A percentile compares a stretch with the other conserved stretches of the same genome.
phyloP scores from a whole-genome alignment of 768 basidiomycete genomes.

The Pleurotus eryngii region DNA sequence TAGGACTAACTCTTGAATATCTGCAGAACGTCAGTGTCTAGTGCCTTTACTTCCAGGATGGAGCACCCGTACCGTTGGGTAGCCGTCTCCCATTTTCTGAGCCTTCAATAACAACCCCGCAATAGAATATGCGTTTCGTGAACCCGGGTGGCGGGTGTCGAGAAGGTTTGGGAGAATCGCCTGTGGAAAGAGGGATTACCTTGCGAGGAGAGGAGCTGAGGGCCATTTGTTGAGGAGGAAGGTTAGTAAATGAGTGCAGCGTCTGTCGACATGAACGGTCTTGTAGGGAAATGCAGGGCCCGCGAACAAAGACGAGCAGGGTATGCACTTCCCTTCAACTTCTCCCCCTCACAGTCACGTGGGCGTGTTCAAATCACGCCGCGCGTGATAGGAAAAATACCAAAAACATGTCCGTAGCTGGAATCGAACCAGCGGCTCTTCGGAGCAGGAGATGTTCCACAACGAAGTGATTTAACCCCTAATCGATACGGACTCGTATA shows the following conservation, averaged over 20 bases:
- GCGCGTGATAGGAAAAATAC: not conserved
- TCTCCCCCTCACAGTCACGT: not conserved
- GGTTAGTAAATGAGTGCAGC: conserved; percentile 7
- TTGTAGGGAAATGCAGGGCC: not conserved
- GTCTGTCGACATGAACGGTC: conserved; percentile 4
- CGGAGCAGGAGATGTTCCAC: conserved; percentile 8
- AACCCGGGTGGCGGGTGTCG: conserved; percentile 38
- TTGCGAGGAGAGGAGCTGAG: conserved; percentile 71
- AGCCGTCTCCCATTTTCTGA: conserved; percentile 68
- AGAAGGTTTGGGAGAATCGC: conserved; percentile 49
- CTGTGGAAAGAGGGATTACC: conserved; percentile 66
- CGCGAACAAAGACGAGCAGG: not conserved
- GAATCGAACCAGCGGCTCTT: conserved; percentile 17
- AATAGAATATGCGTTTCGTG: conserved; percentile 84
- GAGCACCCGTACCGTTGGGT: conserved; percentile 50
- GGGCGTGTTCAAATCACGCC: not conserved
- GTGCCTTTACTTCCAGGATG: no score
- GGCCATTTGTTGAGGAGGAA: conserved; percentile 42
- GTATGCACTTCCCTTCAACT: not conserved
- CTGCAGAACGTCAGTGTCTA: conserved; percentile 30
- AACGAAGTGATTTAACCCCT: conserved; percentile 17
- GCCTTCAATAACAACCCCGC: conserved; percentile 86
- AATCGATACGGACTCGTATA: conserved; percentile 10
- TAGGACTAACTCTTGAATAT: conserved; percentile 74
- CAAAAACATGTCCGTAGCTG: conserved; percentile 13